phyloP scores from a whole-genome alignment of 306 rosid species.

The Castanea sativa region DNA sequence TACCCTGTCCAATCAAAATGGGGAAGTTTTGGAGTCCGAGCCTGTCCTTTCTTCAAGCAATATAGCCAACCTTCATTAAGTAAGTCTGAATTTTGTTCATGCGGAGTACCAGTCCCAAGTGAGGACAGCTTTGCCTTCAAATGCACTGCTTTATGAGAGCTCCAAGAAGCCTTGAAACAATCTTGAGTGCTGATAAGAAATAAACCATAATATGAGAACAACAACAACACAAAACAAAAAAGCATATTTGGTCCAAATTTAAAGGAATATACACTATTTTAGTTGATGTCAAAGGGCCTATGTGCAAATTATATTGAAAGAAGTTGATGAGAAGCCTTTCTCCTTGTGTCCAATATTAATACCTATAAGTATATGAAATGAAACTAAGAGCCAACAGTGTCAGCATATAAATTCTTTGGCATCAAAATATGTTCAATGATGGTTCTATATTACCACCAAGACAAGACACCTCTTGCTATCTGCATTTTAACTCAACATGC shows the following conservation, averaged over 20 bases:
- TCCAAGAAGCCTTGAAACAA: constrained; percentile 95
- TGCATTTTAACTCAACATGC: neutral
- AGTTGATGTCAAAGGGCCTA: neutral
- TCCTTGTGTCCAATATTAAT: neutral
- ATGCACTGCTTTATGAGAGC: constrained; percentile 84
- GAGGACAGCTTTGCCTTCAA: constrained; percentile 54
- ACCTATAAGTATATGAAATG: neutral
- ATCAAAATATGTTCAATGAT: neutral
- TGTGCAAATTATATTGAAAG: neutral
- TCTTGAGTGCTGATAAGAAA: constrained; percentile 81
- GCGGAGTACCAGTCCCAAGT: constrained; percentile 37
- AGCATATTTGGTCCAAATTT: neutral
- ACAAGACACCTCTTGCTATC: neutral
- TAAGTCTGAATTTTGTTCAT: constrained; percentile 39
- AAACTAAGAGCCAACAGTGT: neutral
- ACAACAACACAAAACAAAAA: too few species aligned
- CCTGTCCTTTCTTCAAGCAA: constrained; percentile 78
- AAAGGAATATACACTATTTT: neutral
- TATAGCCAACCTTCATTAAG: constrained; percentile 72
- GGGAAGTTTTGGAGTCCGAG: constrained; percentile 78
- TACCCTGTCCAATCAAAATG: constrained; percentile 98
- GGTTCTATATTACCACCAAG: neutral
- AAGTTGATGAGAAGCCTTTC: neutral
- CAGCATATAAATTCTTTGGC: neutral
- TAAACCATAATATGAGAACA: neutral